A percentile compares a stretch with the other conserved stretches of the same genome.
Evolutionary conservation across 331 rosid genomes (phyloP).

Genomic region (Telfairia occidentalis): DNA sequence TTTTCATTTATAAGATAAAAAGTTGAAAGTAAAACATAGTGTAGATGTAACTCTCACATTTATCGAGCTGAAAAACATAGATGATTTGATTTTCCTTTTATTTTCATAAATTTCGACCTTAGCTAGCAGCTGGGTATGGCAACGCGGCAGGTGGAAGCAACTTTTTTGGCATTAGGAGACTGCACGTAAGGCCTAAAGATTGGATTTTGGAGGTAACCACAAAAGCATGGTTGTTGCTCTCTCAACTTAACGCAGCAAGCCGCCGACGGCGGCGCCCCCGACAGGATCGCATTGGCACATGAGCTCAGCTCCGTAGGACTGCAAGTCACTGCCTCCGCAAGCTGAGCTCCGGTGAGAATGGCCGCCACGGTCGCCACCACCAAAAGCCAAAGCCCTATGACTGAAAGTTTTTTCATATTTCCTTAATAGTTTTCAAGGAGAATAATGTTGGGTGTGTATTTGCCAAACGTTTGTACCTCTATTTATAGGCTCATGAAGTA

Average conservation of each 20-base stretch:
- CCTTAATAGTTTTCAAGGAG: not conserved
- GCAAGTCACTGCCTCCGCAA: slow-evolving; percentile 45
- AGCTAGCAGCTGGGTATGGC: slow-evolving; percentile 30
- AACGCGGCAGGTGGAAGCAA: slow-evolving; percentile 32
- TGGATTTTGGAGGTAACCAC: slow-evolving; percentile 56
- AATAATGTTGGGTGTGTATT: not conserved
- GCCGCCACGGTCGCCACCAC: slow-evolving; percentile 14
- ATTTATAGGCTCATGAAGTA: not conserved
- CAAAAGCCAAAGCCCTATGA: not conserved
- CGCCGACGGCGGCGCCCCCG: slow-evolving; percentile 3
- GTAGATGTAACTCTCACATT: too few species aligned
- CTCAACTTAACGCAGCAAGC: slow-evolving; percentile 45
- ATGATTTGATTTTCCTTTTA: not conserved
- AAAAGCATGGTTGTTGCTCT: slow-evolving; percentile 54
- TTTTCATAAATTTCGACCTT: not conserved
- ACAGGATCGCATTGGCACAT: slow-evolving; percentile 31
- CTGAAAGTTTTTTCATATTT: not conserved
- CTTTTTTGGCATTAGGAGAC: slow-evolving; percentile 35
- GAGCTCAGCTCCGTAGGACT: slow-evolving; percentile 20
- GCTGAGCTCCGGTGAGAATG: slow-evolving; percentile 13
- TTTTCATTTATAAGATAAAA: too few species aligned
- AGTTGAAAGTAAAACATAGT: too few species aligned
- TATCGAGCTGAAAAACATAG: too few species aligned
- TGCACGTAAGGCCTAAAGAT: slow-evolving; percentile 25
- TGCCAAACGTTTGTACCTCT: not conserved